A percentile compares a stretch with the other conserved stretches of the same genome.
phyloP scores from a whole-genome alignment of 1,284 basidiomycete genomes.

The Ustilago curta region DNA sequence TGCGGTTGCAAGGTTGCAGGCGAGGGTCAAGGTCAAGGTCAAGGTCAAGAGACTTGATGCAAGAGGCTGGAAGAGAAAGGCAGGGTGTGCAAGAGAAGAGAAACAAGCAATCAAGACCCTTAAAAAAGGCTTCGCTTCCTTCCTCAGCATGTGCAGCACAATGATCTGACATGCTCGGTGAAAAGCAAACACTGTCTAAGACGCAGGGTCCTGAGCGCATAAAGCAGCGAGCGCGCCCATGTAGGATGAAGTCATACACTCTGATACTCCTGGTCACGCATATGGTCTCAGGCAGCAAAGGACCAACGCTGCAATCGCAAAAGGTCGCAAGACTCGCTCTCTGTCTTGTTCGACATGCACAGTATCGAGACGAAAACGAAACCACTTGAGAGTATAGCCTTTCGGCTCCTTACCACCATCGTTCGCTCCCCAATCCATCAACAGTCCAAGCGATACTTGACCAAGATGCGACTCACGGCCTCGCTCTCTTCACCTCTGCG shows the following conservation, averaged over 20 bases:
- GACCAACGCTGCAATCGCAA: no score
- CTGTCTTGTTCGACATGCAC: no score
- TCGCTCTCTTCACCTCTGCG: neutral
- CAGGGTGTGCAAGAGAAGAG: neutral
- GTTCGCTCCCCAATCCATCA: neutral
- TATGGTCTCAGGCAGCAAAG: no score
- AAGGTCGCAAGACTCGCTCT: no score
- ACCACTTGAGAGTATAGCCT: neutral
- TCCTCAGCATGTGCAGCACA: neutral
- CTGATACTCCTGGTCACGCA: neutral
- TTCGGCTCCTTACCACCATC: neutral
- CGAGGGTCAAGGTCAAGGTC: neutral
- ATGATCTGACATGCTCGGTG: neutral
- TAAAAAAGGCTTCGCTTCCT: neutral
- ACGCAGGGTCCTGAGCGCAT: conserved; percentile 1
- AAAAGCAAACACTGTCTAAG: neutral
- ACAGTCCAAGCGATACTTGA: neutral
- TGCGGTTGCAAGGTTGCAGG: neutral
- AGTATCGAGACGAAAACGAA: no score
- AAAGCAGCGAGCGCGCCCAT: neutral
- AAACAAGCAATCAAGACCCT: neutral
- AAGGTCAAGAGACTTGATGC: no score
- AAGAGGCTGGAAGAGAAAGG: neutral
- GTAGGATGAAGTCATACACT: conserved; percentile 8
- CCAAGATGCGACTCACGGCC: neutral